phyloP scores from a whole-genome alignment of 345 rosid species.

The Nephelium lappaceum region DNA sequence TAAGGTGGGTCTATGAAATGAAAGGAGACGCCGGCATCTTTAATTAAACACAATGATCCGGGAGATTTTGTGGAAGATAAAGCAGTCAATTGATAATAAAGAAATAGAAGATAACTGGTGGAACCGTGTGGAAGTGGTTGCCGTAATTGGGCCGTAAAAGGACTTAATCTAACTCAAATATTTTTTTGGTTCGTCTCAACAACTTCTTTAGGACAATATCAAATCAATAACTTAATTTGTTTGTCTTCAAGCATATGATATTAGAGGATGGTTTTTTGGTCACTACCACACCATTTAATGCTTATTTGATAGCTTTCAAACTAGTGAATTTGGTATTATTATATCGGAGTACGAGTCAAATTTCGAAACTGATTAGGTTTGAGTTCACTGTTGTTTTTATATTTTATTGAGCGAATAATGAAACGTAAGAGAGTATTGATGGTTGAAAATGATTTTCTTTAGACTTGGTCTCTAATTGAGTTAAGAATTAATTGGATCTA shows the following conservation, averaged over 20 bases:
- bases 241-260: neutral
- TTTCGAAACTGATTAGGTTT: too few species aligned
- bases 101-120: neutral
- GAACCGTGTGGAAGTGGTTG: constrained; percentile 17
- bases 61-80: neutral
- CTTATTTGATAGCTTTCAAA: neutral
- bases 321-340: neutral
- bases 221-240: neutral
- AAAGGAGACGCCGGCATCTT: neutral
- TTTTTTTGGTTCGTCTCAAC: neutral
- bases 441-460: neutral
- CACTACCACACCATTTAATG: neutral
- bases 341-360: too few species aligned
- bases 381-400: too few species aligned
- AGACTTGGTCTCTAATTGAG: too few species aligned
- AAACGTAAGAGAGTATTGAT: too few species aligned
- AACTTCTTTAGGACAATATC: constrained; percentile 1
- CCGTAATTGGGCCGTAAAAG: constrained; percentile 13
- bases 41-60: constrained; percentile 16
- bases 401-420: too few species aligned
- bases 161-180: neutral
- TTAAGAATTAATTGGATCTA: too few species aligned
- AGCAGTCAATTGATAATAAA: neutral
- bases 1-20: neutral
- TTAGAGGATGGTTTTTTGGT: too few species aligned